These are phyloP conservation scores for Fomitopsis palustris DNA, from an alignment of 1,284 basidiomycete species.

Conservation along the genomic window DNA sequence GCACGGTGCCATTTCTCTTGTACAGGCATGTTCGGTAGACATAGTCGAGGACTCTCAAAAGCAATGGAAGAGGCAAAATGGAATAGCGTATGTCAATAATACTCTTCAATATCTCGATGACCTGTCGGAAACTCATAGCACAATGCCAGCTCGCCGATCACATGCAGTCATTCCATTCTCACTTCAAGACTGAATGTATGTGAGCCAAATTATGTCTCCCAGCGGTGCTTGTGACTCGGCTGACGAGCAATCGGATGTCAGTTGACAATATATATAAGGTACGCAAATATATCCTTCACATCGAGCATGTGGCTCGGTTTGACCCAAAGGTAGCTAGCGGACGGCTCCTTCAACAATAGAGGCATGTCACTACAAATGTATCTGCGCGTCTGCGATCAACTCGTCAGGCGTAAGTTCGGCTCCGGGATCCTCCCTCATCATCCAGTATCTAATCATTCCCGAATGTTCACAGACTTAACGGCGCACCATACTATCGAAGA, in stretches of 20 bases:
- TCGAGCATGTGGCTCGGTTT: background rate
- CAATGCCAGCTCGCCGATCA: conserved; percentile 17
- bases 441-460: background rate
- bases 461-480: conserved; percentile 39
- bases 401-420: conserved; percentile 19
- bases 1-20: background rate
- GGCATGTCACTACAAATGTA: conserved; percentile 27
- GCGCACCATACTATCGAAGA: conserved; percentile 70
- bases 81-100: conserved; percentile 11
- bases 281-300: background rate
- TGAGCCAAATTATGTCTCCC: background rate
- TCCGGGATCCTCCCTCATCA: background rate
- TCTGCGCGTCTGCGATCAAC: conserved; percentile 19
- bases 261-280: conserved; percentile 27
- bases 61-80: conserved; percentile 13
- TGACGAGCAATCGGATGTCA: conserved; percentile 2
- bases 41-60: background rate
- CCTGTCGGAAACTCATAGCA: background rate
- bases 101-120: background rate
- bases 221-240: background rate
- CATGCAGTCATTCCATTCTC: conserved; percentile 27
- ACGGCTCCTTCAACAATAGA: conserved; percentile 26
- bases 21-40: background rate
- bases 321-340: conserved; percentile 21
- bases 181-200: conserved; percentile 31